Base-by-base conservation (phyloP, 2,329 filamentous ascomycete genomes). In the Alternaria gansuensis region DNA sequence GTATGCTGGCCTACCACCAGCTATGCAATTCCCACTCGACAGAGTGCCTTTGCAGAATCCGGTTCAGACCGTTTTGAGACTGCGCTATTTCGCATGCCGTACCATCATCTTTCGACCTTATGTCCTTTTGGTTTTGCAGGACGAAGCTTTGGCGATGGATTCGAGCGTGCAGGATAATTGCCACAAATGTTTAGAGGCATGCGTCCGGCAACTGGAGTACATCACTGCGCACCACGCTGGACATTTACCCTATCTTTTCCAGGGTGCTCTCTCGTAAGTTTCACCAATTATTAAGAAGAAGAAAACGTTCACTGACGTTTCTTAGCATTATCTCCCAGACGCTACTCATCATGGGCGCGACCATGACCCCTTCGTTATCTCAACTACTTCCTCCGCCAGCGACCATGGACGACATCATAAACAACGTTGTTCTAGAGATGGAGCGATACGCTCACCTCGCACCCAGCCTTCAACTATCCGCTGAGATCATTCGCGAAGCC, bases 21-120 rank as follows among this genome's bases (percentile, higher is more conserved):
- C 90, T 3, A 83, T 95, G 58, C 90, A 92, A 68, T 95, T 95
- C 66, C 89, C 91, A 1, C 90, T 92, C 70, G 87, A 87, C 34
- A 83, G 88, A 54, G 82, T 85, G 0, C 84, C 88, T 50, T 81
- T 92, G 26, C 84, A 87, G 55, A 90, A 92, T 69, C 88, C 90
- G 4, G 87, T 93, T 5, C 91, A 94, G 77, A 92, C 90, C 0
- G 91, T 94, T 7, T 80, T 95, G 48, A 85, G 91, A 44, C 81
- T 94, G 60, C 86, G 91, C 29, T 95, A 94, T 79, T 93, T 92
- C 75, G 91, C 91, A 40, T 95, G 91, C 76, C 88, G 90, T 56
- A 94, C 91, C 26, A 93, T 94, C 69, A 94, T 95, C 65, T 94
- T 92, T 79, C 85, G 91, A 28, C 91, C 91, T 0, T 94, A 94